Base-by-base conservation (phyloP, 495 filamentous ascomycete genomes). In the Hypomontagnella submonticulosa region DNA sequence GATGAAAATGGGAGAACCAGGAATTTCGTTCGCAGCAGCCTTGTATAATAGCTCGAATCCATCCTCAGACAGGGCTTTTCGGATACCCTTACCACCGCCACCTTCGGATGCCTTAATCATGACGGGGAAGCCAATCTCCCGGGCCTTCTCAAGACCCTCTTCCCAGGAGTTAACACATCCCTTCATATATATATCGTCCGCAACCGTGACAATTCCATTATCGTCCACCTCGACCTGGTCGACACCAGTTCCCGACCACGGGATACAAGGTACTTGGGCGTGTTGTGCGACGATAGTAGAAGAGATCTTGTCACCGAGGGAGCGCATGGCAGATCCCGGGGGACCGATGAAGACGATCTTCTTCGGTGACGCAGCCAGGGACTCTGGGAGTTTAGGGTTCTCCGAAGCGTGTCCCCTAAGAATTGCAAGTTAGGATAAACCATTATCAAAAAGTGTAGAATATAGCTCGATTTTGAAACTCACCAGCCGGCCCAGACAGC, bases 51-150 rank as follows among this genome's bases (percentile, higher is more conserved):
- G 78, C 63, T 85, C 81, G 73, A 99, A 99, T 40, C 90, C 86
- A 52, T 93, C 91, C 73, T 97, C 93, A 23, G 77, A 83, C 50
- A 96, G 86, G 57, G 93, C 96, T 80, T 97, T 98, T 70, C 95
- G 91, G 75, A 99, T 99, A 86, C 95, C 95, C 84, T 99, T 99
- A 74, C 95, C 95, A 80, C 95, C 95, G 80, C 95, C 95, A 82
- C 95, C 95, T 83, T 99, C 95, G n/a, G 95, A 98, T 15, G 95
- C 95, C 82, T 99, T 99, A 71, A 99, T 90, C 95, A 99, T 99
- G 77, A 99, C 90, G 9, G 95, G 95, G 80, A 98, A 98, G 46
- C 95, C 95, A 72, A 99, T 99, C 73, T 92, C 85, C 71, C 81
- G 85, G 41, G 95, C 95, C 76, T 91, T 92, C 69, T 83, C 81